phyloP scores from a whole-genome alignment of 164 flowering plant genomes.

The Vitis labrusca region DNA sequence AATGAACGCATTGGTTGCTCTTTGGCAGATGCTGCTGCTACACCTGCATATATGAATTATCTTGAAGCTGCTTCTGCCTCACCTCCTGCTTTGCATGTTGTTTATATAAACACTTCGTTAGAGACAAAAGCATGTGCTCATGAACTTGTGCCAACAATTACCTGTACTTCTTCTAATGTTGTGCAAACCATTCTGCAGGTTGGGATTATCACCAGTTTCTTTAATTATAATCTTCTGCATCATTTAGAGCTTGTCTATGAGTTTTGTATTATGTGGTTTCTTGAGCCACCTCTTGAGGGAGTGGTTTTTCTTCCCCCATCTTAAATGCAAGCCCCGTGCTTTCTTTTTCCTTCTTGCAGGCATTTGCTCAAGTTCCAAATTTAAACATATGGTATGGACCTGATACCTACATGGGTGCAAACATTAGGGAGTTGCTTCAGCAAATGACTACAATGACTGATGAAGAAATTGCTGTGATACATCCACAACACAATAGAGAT shows the following conservation, averaged over 20 bases:
- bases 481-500: conserved; percentile 66
- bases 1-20: conserved; percentile 90
- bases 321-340: conserved; percentile 2
- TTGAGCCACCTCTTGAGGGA: not conserved
- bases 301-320: not conserved
- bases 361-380: conserved; percentile 86
- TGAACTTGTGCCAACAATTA: conserved; percentile 93
- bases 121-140: conserved; percentile 94
- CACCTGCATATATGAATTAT: conserved; percentile 74
- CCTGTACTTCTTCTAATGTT: conserved; percentile 97
- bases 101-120: conserved; percentile 91
- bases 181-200: conserved; percentile 96
- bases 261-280: not conserved
- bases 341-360: conserved; percentile 40
- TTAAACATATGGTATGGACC: conserved; percentile 89
- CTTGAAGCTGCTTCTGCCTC: conserved; percentile 64
- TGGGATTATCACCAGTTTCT: conserved; percentile 9
- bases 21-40: conserved; percentile 94
- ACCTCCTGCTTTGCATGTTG: conserved; percentile 83
- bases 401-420: conserved; percentile 98
- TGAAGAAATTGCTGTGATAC: conserved; percentile 86
- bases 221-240: not conserved
- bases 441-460: conserved; percentile 89
- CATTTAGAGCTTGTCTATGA: not conserved
- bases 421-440: conserved; percentile 72